phyloP scores from a whole-genome alignment of 2,329 filamentous ascomycete genomes.

The Cladosporium cucumerinum region DNA sequence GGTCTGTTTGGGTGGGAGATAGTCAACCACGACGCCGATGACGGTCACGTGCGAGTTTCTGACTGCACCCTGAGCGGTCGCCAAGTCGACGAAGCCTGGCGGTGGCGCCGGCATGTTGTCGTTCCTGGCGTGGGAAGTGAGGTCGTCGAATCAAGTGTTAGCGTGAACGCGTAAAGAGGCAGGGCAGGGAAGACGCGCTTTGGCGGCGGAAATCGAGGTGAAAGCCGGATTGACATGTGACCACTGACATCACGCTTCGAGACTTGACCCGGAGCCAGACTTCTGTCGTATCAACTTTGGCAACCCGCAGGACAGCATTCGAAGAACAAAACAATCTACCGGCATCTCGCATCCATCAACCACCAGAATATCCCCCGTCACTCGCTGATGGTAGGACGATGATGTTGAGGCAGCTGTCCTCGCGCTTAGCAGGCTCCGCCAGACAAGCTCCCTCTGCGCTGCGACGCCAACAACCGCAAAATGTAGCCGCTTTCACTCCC shows the following conservation, averaged over 20 bases:
- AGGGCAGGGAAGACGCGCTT: slow-evolving; percentile 7
- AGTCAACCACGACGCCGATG: slow-evolving; percentile 69
- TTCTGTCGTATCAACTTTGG: neutral
- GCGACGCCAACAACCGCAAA: slow-evolving; percentile 38
- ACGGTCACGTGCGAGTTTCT: slow-evolving; percentile 50
- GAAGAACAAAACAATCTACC: neutral
- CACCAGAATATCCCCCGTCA: neutral
- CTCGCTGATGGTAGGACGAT: slow-evolving; percentile 26
- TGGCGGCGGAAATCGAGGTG: slow-evolving; percentile 6
- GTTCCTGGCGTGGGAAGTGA: neutral
- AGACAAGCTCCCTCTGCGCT: slow-evolving; percentile 57
- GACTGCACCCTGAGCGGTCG: slow-evolving; percentile 19
- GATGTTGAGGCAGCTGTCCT: slow-evolving; percentile 64
- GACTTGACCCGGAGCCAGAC: neutral
- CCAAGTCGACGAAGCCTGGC: slow-evolving; percentile 28
- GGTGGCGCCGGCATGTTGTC: slow-evolving; percentile 19
- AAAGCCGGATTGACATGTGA: neutral
- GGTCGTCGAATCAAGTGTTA: neutral
- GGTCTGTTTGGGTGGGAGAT: slow-evolving; percentile 52
- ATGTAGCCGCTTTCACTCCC: slow-evolving; percentile 26
- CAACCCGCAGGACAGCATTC: neutral
- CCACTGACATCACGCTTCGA: slow-evolving; percentile 9
- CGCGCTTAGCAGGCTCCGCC: slow-evolving; percentile 65
- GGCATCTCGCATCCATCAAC: neutral
- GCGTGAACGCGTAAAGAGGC: slow-evolving; percentile 7